Conservation (phyloP, 163 green algal genomes). For the Chlorella variabilis region DNA sequence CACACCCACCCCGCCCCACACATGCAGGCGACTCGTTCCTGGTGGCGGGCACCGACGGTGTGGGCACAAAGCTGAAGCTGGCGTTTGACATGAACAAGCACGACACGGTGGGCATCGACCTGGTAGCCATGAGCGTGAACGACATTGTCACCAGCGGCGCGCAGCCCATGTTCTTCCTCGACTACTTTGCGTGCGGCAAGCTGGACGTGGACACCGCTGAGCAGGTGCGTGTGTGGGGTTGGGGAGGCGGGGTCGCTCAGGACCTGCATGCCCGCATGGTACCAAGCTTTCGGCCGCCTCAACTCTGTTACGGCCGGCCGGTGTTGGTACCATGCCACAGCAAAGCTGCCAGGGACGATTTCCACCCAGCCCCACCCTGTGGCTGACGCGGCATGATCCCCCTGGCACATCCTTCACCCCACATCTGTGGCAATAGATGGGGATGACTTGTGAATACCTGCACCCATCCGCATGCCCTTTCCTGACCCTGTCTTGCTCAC, state of each 20-base stretch:
- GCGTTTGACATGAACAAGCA: slow-evolving; percentile 97
- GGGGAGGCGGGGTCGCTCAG: not conserved
- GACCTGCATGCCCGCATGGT: too few relatives aligned
- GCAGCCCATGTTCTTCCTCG: slow-evolving; percentile 98
- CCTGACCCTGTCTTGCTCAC: not conserved
- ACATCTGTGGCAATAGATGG: not conserved
- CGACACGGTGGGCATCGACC: slow-evolving; percentile 98
- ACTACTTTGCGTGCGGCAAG: slow-evolving; percentile 96
- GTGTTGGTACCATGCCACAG: slow-evolving; percentile 29
- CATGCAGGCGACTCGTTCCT: slow-evolving; percentile 90
- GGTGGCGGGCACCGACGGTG: slow-evolving; percentile 96
- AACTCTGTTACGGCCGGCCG: too few relatives aligned
- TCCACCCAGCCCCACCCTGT: slow-evolving; percentile 27
- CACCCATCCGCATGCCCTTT: not conserved
- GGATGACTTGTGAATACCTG: too few relatives aligned
- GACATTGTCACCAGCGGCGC: slow-evolving; percentile 96
- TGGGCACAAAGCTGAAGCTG: slow-evolving; percentile 99
- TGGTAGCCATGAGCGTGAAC: slow-evolving; percentile 98
- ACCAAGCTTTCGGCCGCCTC: too few relatives aligned
- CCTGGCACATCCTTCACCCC: slow-evolving; percentile 12
- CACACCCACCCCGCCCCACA: not conserved
- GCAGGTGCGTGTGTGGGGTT: slow-evolving; percentile 56
- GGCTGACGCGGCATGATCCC: slow-evolving; percentile 45
- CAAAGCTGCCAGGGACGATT: slow-evolving; percentile 33
- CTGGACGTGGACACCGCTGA: slow-evolving; percentile 97